Evolutionary conservation across 2,329 filamentous ascomycete species (phyloP).

Genomic region (Beauveria varroae): DNA sequence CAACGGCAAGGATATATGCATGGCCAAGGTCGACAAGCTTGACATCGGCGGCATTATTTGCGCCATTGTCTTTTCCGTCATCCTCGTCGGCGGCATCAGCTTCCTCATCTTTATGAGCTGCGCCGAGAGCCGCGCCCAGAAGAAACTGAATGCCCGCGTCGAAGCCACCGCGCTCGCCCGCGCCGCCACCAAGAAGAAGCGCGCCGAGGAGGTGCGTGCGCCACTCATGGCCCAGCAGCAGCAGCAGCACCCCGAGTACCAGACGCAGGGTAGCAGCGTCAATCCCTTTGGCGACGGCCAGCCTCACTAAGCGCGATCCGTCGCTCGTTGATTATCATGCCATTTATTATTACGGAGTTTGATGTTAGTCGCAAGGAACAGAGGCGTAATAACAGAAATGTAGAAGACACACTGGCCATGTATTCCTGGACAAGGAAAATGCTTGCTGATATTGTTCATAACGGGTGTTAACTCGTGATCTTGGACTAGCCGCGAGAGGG

Average conservation of each 20-base stretch:
- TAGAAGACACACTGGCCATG: neutral
- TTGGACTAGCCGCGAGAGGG: neutral
- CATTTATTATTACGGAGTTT: neutral
- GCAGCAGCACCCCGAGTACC: slow-evolving; percentile 13
- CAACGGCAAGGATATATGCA: slow-evolving; percentile 31
- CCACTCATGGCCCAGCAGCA: slow-evolving; percentile 29
- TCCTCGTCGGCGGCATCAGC: slow-evolving; percentile 29
- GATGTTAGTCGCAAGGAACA: neutral
- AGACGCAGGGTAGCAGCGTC: slow-evolving; percentile 11
- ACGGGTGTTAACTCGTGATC: neutral
- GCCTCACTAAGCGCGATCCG: slow-evolving; percentile 9
- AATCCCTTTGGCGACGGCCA: slow-evolving; percentile 33
- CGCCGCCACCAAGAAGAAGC: slow-evolving; percentile 38
- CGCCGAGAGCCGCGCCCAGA: slow-evolving; percentile 39
- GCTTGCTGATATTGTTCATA: neutral
- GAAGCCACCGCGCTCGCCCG: slow-evolving; percentile 45
- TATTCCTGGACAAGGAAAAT: neutral
- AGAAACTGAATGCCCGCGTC: slow-evolving; percentile 34
- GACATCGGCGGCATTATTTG: slow-evolving; percentile 40
- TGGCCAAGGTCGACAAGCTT: slow-evolving; percentile 31
- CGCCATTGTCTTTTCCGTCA: slow-evolving; percentile 38
- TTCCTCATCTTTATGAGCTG: slow-evolving; percentile 44
- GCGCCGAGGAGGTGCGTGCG: slow-evolving; percentile 25
- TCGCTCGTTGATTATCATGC: neutral
- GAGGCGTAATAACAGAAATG: neutral